Percentiles rank a stretch among this genome's conserved stretches.
These are phyloP conservation scores for Fusarium luffae DNA, from an alignment of 2,329 filamentous ascomycete genomes.

Conservation along the genomic window DNA sequence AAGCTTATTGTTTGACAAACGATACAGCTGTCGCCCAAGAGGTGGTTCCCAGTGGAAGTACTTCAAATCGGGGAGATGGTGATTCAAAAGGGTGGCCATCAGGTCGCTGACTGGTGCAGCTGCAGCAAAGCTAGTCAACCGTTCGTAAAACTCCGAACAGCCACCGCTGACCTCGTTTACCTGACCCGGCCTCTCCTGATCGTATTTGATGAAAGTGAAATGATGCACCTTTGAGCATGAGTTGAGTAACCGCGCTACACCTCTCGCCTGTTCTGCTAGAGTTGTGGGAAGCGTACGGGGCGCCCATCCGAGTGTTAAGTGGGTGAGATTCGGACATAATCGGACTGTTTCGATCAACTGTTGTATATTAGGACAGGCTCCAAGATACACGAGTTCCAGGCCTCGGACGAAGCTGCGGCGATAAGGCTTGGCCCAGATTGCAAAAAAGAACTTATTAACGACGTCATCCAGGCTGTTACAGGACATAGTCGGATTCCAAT, in stretches of 20 bases:
- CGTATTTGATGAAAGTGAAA: not conserved
- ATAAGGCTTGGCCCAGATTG: constrained; percentile 14
- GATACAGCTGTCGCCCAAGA: no score
- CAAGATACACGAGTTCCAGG: not conserved
- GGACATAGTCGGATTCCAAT: no score
- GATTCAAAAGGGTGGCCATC: not conserved
- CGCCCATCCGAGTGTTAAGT: not conserved
- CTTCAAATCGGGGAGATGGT: not conserved
- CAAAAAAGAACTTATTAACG: not conserved
- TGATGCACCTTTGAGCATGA: constrained; percentile 8
- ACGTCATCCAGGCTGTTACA: not conserved
- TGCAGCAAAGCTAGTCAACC: not conserved
- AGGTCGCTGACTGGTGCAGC: not conserved
- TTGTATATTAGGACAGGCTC: not conserved
- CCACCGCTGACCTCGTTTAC: not conserved
- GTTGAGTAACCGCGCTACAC: not conserved
- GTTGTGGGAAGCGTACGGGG: no score
- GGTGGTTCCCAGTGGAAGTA: not conserved
- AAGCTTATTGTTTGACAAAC: rapidly evolving
- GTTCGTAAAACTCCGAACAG: not conserved
- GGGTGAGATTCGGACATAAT: constrained; percentile 15
- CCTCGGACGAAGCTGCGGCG: not conserved
- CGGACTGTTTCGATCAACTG: not conserved
- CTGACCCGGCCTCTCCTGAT: not conserved
- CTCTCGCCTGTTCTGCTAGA: no score